A percentile compares a stretch with the other conserved stretches of the same genome.
These are phyloP conservation scores for Volvariella volvacea DNA, from an alignment of 1,284 basidiomycete genomes.

Conservation along the genomic window DNA sequence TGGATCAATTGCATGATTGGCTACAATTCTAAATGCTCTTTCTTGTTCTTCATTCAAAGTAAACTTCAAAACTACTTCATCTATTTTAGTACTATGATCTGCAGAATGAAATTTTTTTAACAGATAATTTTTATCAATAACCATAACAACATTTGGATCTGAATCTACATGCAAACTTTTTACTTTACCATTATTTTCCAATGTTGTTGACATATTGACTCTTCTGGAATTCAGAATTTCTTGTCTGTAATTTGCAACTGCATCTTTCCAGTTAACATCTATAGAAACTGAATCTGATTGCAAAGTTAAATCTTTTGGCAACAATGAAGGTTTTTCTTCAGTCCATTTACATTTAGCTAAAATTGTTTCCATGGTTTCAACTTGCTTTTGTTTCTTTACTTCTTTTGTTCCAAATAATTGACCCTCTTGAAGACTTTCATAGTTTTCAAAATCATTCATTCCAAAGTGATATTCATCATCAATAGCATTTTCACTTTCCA, in stretches of 20 bases:
- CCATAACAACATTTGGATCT: conserved; percentile 4
- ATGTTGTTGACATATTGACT: neutral
- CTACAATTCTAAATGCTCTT: conserved; percentile 19
- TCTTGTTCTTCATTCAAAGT: conserved; percentile 21
- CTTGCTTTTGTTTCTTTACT: neutral
- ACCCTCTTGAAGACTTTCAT: neutral
- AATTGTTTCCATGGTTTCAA: neutral
- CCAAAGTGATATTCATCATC: neutral
- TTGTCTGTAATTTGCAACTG: neutral
- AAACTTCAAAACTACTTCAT: conserved; percentile 10
- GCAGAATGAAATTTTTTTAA: conserved; percentile 6
- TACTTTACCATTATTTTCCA: neutral
- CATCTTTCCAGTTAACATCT: neutral
- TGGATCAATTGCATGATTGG: conserved; percentile 14
- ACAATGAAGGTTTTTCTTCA: neutral
- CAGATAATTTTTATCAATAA: conserved; percentile 11
- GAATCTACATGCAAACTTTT: neutral
- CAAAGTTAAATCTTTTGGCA: neutral
- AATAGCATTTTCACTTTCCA: neutral
- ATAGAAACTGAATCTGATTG: neutral
- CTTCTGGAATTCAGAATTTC: neutral
- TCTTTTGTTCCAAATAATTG: neutral
- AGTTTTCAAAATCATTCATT: neutral
- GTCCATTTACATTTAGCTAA: neutral
- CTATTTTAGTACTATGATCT: conserved; percentile 1